Percentiles rank a stretch among this genome's conserved stretches.
Conservation (phyloP, 805 yeast species). For the Saccharomycopsis synnaedendra region DNA sequence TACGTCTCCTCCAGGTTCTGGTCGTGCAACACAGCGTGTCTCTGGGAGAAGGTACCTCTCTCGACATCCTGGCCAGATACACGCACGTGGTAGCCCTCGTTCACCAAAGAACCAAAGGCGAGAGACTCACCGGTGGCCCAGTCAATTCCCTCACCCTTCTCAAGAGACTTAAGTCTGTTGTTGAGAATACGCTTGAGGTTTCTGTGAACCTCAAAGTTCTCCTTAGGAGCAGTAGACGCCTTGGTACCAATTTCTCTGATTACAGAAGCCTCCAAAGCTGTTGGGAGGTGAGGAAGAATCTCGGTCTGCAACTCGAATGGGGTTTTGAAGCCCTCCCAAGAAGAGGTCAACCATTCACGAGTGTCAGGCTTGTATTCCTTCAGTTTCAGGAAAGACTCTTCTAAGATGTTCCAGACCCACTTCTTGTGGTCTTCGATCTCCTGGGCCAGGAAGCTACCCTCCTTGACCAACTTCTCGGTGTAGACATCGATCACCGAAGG, state of each 20-base stretch:
- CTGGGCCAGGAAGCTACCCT: constrained; percentile 80
- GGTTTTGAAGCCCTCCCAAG: constrained; percentile 98
- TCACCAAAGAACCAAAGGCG: constrained; percentile 84
- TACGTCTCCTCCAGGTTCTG: constrained; percentile 75
- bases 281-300: constrained; percentile 90
- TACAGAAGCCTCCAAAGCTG: constrained; percentile 64
- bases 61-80: constrained; percentile 99
- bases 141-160: constrained; percentile 88
- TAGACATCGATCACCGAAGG: constrained; percentile 81
- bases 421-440: constrained; percentile 93
- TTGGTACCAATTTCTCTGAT: constrained; percentile 70
- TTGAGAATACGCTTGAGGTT: constrained; percentile 91
- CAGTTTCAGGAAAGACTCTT: constrained; percentile 79
- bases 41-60: constrained; percentile 99
- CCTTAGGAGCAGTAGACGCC: constrained; percentile 75
- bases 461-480: constrained; percentile 65
- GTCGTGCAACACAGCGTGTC: constrained; percentile 97
- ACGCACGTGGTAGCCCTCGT: constrained; percentile 95
- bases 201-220: constrained; percentile 80
- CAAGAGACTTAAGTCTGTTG: constrained; percentile 77
- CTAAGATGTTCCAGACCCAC: constrained; percentile 95
- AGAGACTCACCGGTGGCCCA: constrained; percentile 99
- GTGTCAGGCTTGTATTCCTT: constrained; percentile 85
- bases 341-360: constrained; percentile 96
- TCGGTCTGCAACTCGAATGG: constrained; percentile 95